Base-by-base conservation (phyloP, 805 yeast genomes). In the Wickerhamiella lipophila region DNA sequence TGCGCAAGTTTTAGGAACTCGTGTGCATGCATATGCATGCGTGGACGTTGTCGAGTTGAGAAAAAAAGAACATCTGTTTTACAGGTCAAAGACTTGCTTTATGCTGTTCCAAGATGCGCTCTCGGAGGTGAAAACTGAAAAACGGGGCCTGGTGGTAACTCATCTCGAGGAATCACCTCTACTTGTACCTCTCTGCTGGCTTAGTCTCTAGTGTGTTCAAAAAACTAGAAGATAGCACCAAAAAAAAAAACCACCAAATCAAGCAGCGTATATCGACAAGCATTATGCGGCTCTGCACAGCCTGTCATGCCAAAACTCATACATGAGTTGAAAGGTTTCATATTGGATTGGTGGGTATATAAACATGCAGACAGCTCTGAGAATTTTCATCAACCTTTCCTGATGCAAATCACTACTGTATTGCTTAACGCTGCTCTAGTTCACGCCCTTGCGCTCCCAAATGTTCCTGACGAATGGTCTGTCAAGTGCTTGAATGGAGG, bases 21-120 rank as follows among this genome's bases (percentile, higher is more conserved):
- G 19, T 32, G 6, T 32, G 38, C 38, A 32, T 32, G 38, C 38
- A 32, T 32, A 32, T 32, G 15, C 38, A 32, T 32, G 38, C 38
- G 26, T 23, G 8, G 26, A 23, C 26, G 26, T 23, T 6, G 26
- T 23, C 26, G 5, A 23, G 26, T 23, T n/a, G n/a, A n/a, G n/a
- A n/a, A n/a, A n/a, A n/a, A n/a, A n/a, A n/a, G n/a, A n/a, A n/a
- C n/a, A n/a, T n/a, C n/a, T n/a, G n/a, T n/a, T n/a, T n/a, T n/a
- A n/a, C n/a, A n/a, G n/a, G n/a, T n/a, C n/a, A n/a, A n/a, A n/a
- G n/a, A n/a, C n/a, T n/a, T n/a, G n/a, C n/a, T n/a, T n/a, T n/a
- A n/a, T n/a, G n/a, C n/a, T n/a, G n/a, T n/a, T n/a, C n/a, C n/a
- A n/a, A n/a, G n/a, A n/a, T n/a, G n/a, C n/a, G n/a, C n/a, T n/a